Percentiles rank a stretch among this genome's conserved stretches.
Evolutionary conservation across 805 yeast genomes (phyloP).

Genomic region (Candida taoyuanica): DNA sequence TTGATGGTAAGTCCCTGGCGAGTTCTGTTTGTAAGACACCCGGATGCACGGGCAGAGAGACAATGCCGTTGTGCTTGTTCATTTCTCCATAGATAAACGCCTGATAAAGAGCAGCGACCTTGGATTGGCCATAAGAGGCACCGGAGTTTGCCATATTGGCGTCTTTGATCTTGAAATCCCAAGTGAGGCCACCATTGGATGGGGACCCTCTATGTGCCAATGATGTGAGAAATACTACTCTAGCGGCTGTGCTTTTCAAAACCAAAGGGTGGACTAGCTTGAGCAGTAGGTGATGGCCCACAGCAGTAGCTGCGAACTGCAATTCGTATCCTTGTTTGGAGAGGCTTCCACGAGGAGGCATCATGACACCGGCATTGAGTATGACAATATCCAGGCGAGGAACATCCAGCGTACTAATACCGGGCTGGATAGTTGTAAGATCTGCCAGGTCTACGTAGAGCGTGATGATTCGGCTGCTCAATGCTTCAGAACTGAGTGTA

Average conservation of each 20-base stretch:
- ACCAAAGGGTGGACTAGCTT: conserved; percentile 36
- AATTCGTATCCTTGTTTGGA: conserved; percentile 43
- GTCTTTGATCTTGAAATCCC: conserved; percentile 25
- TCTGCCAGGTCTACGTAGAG: conserved; percentile 36
- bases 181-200: conserved; percentile 31
- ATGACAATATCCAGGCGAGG: conserved; percentile 34
- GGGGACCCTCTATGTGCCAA: conserved; percentile 32
- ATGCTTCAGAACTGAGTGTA: conserved; percentile 4
- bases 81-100: conserved; percentile 32
- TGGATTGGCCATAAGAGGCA: conserved; percentile 35
- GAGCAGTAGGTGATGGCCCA: conserved; percentile 44
- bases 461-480: conserved; percentile 22
- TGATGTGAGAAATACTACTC: conserved; percentile 45
- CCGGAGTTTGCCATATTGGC: neutral
- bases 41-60: conserved; percentile 37
- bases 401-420: conserved; percentile 27
- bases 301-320: conserved; percentile 42
- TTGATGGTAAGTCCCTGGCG: conserved; percentile 20
- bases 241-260: conserved; percentile 31
- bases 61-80: conserved; percentile 27
- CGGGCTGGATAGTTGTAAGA: conserved; percentile 37
- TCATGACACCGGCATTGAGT: conserved; percentile 44
- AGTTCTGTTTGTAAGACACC: conserved; percentile 36
- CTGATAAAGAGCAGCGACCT: conserved; percentile 37
- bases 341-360: conserved; percentile 31